phyloP scores from a whole-genome alignment of 2,329 filamentous ascomycete species.

The Sarocladiaceae sp. region DNA sequence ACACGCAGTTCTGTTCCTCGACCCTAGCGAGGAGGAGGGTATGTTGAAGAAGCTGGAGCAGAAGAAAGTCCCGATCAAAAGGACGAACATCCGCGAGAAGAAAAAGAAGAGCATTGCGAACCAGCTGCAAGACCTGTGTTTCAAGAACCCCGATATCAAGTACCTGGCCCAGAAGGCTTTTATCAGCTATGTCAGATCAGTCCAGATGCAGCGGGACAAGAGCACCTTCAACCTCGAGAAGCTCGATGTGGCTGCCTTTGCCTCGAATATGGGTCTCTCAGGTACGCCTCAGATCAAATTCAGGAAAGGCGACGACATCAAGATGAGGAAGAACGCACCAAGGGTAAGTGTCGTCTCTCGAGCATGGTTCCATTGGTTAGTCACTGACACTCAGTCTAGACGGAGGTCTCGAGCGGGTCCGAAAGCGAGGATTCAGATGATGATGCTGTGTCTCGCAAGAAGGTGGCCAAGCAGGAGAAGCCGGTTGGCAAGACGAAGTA shows the following conservation, averaged over 20 bases:
- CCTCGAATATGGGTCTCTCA: slow-evolving; percentile 77
- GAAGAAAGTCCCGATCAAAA: slow-evolving; percentile 83
- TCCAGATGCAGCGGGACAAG: slow-evolving; percentile 87
- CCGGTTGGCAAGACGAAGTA: slow-evolving; percentile 83
- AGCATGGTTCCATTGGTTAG: neutral
- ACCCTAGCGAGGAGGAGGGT: slow-evolving; percentile 86
- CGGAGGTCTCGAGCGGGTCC: slow-evolving; percentile 55
- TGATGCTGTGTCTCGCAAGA: slow-evolving; percentile 30
- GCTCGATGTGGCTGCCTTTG: slow-evolving; percentile 79
- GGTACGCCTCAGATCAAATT: slow-evolving; percentile 92
- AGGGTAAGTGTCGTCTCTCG: slow-evolving; percentile 37
- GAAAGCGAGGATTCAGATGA: slow-evolving; percentile 49
- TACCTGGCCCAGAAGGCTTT: slow-evolving; percentile 96
- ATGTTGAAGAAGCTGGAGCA: slow-evolving; percentile 80
- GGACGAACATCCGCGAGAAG: slow-evolving; percentile 79
- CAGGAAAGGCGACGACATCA: slow-evolving; percentile 81
- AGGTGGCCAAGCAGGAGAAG: slow-evolving; percentile 55
- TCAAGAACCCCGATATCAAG: slow-evolving; percentile 88
- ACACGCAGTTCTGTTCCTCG: slow-evolving; percentile 81
- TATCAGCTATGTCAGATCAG: slow-evolving; percentile 76
- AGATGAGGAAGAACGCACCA: slow-evolving; percentile 80
- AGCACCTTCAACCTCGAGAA: slow-evolving; percentile 81
- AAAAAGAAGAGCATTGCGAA: slow-evolving; percentile 83
- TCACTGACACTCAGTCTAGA: neutral
- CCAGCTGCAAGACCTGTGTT: slow-evolving; percentile 89